phyloP scores from a whole-genome alignment of 345 rosid species.

The Corymbia maculata region DNA sequence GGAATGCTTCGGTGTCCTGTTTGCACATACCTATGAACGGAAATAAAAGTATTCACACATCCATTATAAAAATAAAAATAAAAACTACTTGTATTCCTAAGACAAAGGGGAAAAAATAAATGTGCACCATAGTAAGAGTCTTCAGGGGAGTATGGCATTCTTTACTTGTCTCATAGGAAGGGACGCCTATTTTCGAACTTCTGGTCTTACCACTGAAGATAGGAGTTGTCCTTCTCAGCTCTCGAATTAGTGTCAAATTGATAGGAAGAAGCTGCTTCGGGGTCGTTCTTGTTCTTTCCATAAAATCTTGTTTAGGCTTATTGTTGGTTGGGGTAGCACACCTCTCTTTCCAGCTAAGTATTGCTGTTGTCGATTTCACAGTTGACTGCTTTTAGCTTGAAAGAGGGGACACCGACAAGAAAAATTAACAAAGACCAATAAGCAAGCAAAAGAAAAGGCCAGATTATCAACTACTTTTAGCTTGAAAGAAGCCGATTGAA shows the following conservation, averaged over 20 bases:
- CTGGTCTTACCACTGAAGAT: neutral
- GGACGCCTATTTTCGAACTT: neutral
- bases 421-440: no score
- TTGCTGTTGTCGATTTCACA: conserved; percentile 1
- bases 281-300: neutral
- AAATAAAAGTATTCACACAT: neutral
- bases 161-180: conserved; percentile 22
- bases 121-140: conserved; percentile 43
- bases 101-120: neutral
- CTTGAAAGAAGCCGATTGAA: no score
- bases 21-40: conserved; percentile 27
- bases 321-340: neutral
- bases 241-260: conserved; percentile 5
- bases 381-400: neutral
- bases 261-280: conserved; percentile 16
- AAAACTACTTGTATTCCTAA: neutral
- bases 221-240: neutral
- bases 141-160: conserved; percentile 53
- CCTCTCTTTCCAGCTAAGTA: conserved; percentile 8
- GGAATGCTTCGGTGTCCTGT: conserved; percentile 21
- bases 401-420: no score
- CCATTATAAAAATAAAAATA: neutral
- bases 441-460: no score
- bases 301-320: neutral
- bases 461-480: no score